Conservation (phyloP, 2,329 filamentous ascomycete genomes). For the Scytalidium sp. region DNA sequence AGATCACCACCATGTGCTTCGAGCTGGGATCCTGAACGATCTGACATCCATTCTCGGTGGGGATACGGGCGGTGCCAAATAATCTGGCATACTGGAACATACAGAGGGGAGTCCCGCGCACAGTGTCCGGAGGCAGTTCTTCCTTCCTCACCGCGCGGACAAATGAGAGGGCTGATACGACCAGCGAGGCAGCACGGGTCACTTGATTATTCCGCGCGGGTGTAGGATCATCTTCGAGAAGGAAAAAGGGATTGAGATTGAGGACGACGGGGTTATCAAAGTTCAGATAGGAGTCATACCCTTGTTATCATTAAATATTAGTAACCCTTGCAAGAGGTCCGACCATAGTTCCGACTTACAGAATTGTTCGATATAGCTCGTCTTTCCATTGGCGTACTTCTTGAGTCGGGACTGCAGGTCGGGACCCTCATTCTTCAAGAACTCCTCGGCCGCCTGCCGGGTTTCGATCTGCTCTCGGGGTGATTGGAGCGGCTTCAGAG, state of each 20-base stretch:
- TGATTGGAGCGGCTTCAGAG: constrained; percentile 77
- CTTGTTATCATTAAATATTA: constrained; percentile 40
- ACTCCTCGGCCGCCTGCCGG: constrained; percentile 75
- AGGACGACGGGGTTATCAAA: constrained; percentile 97
- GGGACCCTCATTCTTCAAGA: constrained; percentile 76
- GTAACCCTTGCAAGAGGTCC: neutral
- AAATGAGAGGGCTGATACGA: constrained; percentile 86
- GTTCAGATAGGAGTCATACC: constrained; percentile 98
- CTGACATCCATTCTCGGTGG: constrained; percentile 90
- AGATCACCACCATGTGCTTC: constrained; percentile 90
- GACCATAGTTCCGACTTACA: constrained; percentile 57
- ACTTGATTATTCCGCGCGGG: constrained; percentile 96
- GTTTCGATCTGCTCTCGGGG: constrained; percentile 81
- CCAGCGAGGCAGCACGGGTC: constrained; percentile 86
- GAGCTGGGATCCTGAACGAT: constrained; percentile 94
- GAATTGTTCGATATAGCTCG: constrained; percentile 98
- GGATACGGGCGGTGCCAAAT: constrained; percentile 92
- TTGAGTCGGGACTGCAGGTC: constrained; percentile 85
- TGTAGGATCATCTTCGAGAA: constrained; percentile 95
- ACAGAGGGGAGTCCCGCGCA: constrained; percentile 81
- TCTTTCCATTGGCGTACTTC: constrained; percentile 84
- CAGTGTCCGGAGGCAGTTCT: constrained; percentile 83
- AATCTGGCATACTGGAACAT: constrained; percentile 98
- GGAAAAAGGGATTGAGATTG: constrained; percentile 96
- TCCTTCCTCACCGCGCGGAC: constrained; percentile 90